Conservation (phyloP, 768 basidiomycete species). For the Asterophora parasitica region DNA sequence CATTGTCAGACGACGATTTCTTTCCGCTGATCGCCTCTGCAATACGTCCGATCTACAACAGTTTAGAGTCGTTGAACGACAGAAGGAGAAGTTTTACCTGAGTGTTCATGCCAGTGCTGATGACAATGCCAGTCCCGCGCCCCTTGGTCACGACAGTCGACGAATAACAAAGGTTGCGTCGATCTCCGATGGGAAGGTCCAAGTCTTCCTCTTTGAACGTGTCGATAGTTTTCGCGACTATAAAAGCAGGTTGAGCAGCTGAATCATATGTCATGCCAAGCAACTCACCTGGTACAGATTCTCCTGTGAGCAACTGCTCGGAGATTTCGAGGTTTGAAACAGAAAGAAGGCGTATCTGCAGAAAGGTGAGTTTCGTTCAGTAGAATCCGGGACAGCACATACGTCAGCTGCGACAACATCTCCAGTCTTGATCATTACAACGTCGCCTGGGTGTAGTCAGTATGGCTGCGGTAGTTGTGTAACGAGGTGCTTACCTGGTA, state of each 20-base stretch:
- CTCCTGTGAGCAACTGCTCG: slow-evolving; percentile 50
- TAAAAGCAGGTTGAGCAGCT: background rate
- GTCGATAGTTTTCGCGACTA: slow-evolving; percentile 36
- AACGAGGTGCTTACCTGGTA: slow-evolving; percentile 25
- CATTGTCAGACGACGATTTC: slow-evolving; percentile 1
- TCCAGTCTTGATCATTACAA: slow-evolving; percentile 35
- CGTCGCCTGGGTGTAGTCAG: slow-evolving; percentile 25
- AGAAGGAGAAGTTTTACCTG: slow-evolving; percentile 32
- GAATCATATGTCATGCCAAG: background rate
- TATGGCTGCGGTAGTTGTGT: background rate
- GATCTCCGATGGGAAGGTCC: slow-evolving; percentile 37
- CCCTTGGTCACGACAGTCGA: slow-evolving; percentile 44
- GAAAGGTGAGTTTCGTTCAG: background rate
- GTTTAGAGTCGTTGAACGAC: background rate
- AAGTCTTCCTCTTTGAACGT: slow-evolving; percentile 25
- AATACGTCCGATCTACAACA: slow-evolving; percentile 32
- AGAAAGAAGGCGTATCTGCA: slow-evolving; percentile 36
- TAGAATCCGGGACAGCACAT: slow-evolving; percentile 5
- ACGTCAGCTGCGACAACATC: slow-evolving; percentile 44
- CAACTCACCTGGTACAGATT: slow-evolving; percentile 39
- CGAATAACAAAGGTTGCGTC: slow-evolving; percentile 39
- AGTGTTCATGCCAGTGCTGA: slow-evolving; percentile 48
- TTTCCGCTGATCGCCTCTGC: slow-evolving; percentile 30
- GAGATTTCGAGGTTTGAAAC: slow-evolving; percentile 45
- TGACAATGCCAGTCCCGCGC: slow-evolving; percentile 42